Conservation (phyloP, 495 filamentous ascomycete species). For the Massariosphaeria phaeospora region DNA sequence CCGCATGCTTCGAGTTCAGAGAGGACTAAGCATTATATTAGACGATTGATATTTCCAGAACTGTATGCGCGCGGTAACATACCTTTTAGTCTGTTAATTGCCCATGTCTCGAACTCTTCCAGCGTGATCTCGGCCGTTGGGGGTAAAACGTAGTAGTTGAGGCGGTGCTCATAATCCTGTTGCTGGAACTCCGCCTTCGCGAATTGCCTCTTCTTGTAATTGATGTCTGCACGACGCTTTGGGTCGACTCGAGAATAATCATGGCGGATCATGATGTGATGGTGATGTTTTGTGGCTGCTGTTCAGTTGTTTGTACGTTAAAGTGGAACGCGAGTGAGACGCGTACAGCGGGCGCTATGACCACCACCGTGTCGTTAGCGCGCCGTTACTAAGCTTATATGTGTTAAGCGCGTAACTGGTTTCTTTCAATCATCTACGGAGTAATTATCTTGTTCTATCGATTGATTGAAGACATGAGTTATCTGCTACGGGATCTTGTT, state of each 20-base stretch:
- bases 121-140: slow-evolving; percentile 93
- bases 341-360: background rate
- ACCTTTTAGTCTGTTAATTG: slow-evolving; percentile 86
- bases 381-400: no score
- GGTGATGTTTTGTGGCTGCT: background rate
- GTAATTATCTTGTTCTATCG: slow-evolving; percentile 4
- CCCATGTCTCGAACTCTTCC: slow-evolving; percentile 99
- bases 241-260: slow-evolving; percentile 60
- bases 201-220: slow-evolving; percentile 84
- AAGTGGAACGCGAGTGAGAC: slow-evolving; percentile 5
- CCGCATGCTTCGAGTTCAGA: slow-evolving; percentile 93
- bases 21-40: slow-evolving; percentile 56
- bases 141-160: slow-evolving; percentile 87
- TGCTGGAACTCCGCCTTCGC: slow-evolving; percentile 64
- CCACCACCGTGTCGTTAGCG: no score
- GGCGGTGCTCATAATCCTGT: slow-evolving; percentile 71
- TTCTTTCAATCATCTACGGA: no score
- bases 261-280: slow-evolving; percentile 25
- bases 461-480: no score
- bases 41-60: background rate
- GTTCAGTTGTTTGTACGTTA: background rate
- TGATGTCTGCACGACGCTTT: slow-evolving; percentile 68
- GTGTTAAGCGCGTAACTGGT: no score
- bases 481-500: no score
- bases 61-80: slow-evolving; percentile 20